Evolutionary conservation across 192 early-diverging fungal genomes (phyloP), one percentile per base, ranked within the genome.

Genomic region (Phlyctochytrium planicorne): DNA sequence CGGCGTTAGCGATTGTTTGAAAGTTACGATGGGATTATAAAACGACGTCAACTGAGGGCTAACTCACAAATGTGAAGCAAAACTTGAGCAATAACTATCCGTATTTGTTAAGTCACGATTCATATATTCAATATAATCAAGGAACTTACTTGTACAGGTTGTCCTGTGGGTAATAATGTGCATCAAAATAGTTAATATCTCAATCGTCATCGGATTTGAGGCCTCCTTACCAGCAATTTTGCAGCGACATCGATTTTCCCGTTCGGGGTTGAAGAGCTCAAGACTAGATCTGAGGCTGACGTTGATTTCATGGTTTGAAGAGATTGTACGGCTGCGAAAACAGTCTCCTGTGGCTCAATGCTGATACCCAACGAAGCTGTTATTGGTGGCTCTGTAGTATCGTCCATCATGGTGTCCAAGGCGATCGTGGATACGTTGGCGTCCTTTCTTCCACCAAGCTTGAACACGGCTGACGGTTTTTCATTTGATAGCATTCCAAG

Each of bases 351-450:
- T 1, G 95, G 92, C 67, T 98, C 96, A 16, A 98, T 94, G 0
- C 92, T 93, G 40, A 98, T 97, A 2, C 96, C 96, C 23, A 98
- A 78, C 31, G 88, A 87, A 3, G 90, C 90, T 52, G 80, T 78
- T 24, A 79, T 69, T 62, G 68, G 71, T 14, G 60, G 47, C 25
- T 52, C 74, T 35, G 31, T 60, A 36, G 34, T 70, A 12, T 67
- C 62, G 29, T 70, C 70, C 17, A 53, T 69, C 67, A 72, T 80
- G 3, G 40, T 60, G 35, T 55, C 64, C 36, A 31, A 30, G 17
- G 62, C 52, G 40, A 29, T 53, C 30, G 62, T 17, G 34, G 30
- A 65, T 4, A 47, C 29, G 0, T 34, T 60, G 2, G 74, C 32
- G 10, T 60, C 57, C 40, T 78, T 80, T 34, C 64, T 63, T 0